These are phyloP conservation scores for Boletus patriciae DNA, from an alignment of 768 basidiomycete genomes.

Conservation along the genomic window DNA sequence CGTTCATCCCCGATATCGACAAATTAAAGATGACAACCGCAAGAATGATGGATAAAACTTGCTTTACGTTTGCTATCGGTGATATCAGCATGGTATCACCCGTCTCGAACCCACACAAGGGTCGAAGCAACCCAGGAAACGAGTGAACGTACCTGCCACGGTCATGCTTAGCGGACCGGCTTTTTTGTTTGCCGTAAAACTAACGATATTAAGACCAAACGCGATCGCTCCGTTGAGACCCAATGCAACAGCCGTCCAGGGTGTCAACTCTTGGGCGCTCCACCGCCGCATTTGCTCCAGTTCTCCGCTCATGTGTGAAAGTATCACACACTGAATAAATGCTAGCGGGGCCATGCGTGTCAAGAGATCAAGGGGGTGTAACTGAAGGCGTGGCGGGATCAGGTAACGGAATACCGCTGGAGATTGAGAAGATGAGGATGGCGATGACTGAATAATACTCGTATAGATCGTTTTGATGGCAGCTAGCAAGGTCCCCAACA, in stretches of 20 bases:
- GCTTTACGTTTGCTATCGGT: constrained; percentile 81
- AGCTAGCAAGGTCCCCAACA: constrained; percentile 88
- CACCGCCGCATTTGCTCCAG: constrained; percentile 57
- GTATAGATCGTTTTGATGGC: constrained; percentile 93
- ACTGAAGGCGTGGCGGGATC: constrained; percentile 37
- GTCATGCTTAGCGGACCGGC: constrained; percentile 90
- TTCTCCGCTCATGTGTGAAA: constrained; percentile 82
- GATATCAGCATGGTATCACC: constrained; percentile 6
- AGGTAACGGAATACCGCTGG: constrained; percentile 20
- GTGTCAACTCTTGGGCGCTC: constrained; percentile 41
- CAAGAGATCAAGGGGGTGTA: constrained; percentile 84
- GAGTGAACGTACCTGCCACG: constrained; percentile 65
- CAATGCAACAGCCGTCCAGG: constrained; percentile 51
- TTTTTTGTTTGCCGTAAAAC: constrained; percentile 93
- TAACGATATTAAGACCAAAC: constrained; percentile 90
- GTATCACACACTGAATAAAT: constrained; percentile 78
- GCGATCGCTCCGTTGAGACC: constrained; percentile 82
- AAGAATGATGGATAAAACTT: constrained; percentile 84
- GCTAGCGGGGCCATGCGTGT: constrained; percentile 91
- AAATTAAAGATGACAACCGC: constrained; percentile 85
- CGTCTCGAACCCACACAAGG: constrained; percentile 7
- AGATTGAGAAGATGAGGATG: constrained; percentile 20
- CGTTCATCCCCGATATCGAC: constrained; percentile 76
- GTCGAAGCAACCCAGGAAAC: not conserved
- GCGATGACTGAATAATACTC: constrained; percentile 66